Base-by-base conservation (phyloP, 805 yeast species). In the Hanseniaspora meyeri region DNA sequence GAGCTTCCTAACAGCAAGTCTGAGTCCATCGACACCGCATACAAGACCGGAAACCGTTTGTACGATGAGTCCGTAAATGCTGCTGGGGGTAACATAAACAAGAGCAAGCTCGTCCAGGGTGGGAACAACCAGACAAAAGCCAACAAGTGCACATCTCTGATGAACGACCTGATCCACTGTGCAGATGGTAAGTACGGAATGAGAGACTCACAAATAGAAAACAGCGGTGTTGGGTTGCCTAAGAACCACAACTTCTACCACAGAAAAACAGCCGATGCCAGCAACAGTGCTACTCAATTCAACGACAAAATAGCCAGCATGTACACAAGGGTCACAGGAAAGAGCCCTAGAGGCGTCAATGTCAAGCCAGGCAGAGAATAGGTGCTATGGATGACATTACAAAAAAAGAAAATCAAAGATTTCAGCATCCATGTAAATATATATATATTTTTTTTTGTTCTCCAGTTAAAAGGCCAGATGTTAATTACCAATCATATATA, bases 1-100 rank as follows among this genome's bases (percentile, higher is more conserved):
- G 51, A 52, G 10, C 42, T 52, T 86, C 96, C 27, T 86, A 87
- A 70, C 91, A 95, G 50, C 95, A 88, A 69, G 90, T 93, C 57
- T 4, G 46, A 52, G 17, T 52, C 57, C 17, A 49, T 49, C 37
- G 46, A 43, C 4, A 29, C 43, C 14, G 57, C 51, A 14, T 52
- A 52, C 46, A 40, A 52, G 32, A 52, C 57, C 19, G 57, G 57
- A 4, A 52, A 52, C 29, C 47, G 24, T 27, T 14, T 52, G 27
- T 38, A 29, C 46, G 57, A 52, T 14, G 57, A 52, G 12, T 36
- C 57, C 20, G 57, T 52, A 14, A 27, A 27, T 5, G 49, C 43
- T 38, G 49, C 49, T 12, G 36, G 36, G 24, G 57, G 57, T 38
- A 52, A 46, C 36, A 42, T 52, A 14, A 49, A 49, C 17, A 52